phyloP scores from a whole-genome alignment of 139 green algal genomes.

The Dunaliella sp. region DNA sequence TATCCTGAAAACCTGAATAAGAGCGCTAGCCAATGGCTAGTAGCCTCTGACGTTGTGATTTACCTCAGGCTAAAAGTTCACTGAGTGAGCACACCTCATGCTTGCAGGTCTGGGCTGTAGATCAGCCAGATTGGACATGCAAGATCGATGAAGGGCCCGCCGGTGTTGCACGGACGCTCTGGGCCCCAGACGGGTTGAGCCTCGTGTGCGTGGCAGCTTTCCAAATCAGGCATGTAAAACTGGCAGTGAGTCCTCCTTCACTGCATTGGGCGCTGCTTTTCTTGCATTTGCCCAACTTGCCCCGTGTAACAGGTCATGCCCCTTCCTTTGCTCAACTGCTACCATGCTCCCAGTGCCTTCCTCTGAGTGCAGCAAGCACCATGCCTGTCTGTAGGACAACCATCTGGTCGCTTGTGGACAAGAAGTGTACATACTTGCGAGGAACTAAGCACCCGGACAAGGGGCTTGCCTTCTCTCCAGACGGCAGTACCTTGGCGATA shows the following conservation, averaged over 20 bases:
- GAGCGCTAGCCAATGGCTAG: too few relatives aligned
- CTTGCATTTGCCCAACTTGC: background rate
- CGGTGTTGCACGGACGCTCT: conserved; percentile 34
- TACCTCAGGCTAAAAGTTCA: too few relatives aligned
- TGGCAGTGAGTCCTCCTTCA: too few relatives aligned
- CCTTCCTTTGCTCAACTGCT: too few relatives aligned
- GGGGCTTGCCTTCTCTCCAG: conserved; percentile 71
- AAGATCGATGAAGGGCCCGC: conserved; percentile 84
- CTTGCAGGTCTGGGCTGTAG: conserved; percentile 67
- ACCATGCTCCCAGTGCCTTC: too few relatives aligned
- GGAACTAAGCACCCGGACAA: conserved; percentile 64
- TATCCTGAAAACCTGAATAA: too few relatives aligned
- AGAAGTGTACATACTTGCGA: conserved; percentile 60
- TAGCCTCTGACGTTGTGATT: too few relatives aligned
- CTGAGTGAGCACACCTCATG: background rate
- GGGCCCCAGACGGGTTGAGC: conserved; percentile 58
- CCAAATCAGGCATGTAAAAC: conserved; percentile 3
- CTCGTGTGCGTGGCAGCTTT: conserved; percentile 80
- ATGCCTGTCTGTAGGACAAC: conserved; percentile 38
- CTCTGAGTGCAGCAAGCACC: too few relatives aligned
- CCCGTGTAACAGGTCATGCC: conserved; percentile 47
- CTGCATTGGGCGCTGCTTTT: background rate
- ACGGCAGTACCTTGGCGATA: conserved; percentile 71
- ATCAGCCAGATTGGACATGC: conserved; percentile 81
- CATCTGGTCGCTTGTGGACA: conserved; percentile 77